Evolutionary conservation across 192 early-diverging fungal species (phyloP).

Genomic region (Umbelopsis sp.): DNA sequence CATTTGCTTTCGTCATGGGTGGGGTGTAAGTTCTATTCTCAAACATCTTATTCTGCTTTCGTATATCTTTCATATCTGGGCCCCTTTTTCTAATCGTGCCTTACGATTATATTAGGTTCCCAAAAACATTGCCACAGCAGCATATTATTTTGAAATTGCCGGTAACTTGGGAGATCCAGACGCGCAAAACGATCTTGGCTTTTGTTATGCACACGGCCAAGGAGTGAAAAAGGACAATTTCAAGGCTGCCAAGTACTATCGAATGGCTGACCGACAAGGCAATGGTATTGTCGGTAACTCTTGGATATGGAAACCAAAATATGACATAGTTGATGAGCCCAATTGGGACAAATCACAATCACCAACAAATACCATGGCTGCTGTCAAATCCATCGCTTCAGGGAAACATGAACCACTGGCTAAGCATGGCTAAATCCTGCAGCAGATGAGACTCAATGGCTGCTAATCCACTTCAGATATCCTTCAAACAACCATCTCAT

Average conservation of each 20-base stretch:
- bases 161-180: conserved; percentile 81
- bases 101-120: conserved; percentile 33
- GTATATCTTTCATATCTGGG: background rate
- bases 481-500: no score
- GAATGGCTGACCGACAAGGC: conserved; percentile 71
- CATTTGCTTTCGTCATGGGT: conserved; percentile 78
- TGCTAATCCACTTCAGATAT: background rate
- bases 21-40: conserved; percentile 56
- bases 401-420: background rate
- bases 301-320: conserved; percentile 84
- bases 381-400: conserved; percentile 1
- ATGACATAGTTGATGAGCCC: conserved; percentile 45
- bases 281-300: conserved; percentile 73
- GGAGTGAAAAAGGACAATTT: conserved; percentile 79
- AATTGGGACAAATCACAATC: conserved; percentile 20
- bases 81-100: background rate
- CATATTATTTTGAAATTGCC: conserved; percentile 82
- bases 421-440: background rate
- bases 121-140: conserved; percentile 70
- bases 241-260: conserved; percentile 73
- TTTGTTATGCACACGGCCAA: conserved; percentile 72
- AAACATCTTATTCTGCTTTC: background rate
- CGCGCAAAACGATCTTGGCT: conserved; percentile 74
- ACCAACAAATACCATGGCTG: conserved; percentile 11
- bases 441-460: background rate